These are phyloP conservation scores for Drechmeria coniospora DNA, from an alignment of 2,329 filamentous ascomycete species.

Conservation along the genomic window DNA sequence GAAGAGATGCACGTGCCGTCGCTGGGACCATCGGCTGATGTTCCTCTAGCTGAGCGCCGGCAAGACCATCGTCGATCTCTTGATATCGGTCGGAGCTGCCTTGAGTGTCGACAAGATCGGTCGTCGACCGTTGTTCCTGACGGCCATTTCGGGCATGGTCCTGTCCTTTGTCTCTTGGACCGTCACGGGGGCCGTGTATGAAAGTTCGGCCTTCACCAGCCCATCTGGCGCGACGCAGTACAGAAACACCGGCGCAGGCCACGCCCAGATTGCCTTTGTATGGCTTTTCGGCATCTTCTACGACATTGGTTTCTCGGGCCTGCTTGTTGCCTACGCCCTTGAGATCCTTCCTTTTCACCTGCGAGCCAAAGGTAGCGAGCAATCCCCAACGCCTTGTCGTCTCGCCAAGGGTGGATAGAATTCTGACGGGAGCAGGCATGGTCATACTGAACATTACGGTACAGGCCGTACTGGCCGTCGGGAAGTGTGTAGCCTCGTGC, in stretches of 20 bases:
- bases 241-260: slow-evolving; percentile 29
- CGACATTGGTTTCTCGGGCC: slow-evolving; percentile 42
- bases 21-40: neutral
- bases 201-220: slow-evolving; percentile 19
- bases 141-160: slow-evolving; percentile 32
- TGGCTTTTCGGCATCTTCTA: slow-evolving; percentile 46
- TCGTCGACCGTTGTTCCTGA: slow-evolving; percentile 37
- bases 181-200: slow-evolving; percentile 34
- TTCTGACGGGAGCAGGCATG: slow-evolving; percentile 21
- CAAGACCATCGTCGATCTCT: slow-evolving; percentile 42
- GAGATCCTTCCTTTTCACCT: slow-evolving; percentile 44
- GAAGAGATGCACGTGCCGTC: slow-evolving; percentile 1
- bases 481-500: slow-evolving; percentile 45
- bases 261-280: slow-evolving; percentile 40
- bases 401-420: neutral
- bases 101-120: slow-evolving; percentile 34
- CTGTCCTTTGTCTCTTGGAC: slow-evolving; percentile 34
- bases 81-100: slow-evolving; percentile 38
- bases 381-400: too few relatives aligned
- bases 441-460: slow-evolving; percentile 51
- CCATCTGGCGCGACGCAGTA: slow-evolving; percentile 11
- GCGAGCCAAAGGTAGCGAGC: slow-evolving; percentile 38
- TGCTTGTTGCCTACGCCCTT: slow-evolving; percentile 41
- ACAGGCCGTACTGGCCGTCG: slow-evolving; percentile 44
- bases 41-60: slow-evolving; percentile 27